phyloP scores from a whole-genome alignment of 1,284 basidiomycete genomes.

The Macrocystidia cucumis region DNA sequence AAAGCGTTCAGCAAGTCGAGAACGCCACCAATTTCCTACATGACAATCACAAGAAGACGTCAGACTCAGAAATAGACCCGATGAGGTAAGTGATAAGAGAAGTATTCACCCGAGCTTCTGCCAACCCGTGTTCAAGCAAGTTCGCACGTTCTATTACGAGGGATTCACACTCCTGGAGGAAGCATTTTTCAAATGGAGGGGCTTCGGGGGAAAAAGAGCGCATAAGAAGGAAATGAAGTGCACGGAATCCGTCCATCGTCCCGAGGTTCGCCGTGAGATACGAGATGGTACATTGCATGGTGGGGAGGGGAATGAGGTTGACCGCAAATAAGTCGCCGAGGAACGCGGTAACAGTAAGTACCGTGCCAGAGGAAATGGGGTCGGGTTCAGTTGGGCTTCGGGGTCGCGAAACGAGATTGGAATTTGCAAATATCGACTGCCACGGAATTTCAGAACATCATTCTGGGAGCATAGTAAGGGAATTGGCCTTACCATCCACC shows the following conservation, averaged over 20 bases:
- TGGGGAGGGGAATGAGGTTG: neutral
- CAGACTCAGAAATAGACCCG: too few species aligned
- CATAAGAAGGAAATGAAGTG: neutral
- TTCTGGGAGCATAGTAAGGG: too few species aligned
- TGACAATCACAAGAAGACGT: too few species aligned
- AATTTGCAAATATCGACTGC: neutral
- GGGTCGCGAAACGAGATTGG: neutral
- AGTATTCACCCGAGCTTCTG: too few species aligned
- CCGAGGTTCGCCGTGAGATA: neutral
- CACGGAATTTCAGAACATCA: too few species aligned
- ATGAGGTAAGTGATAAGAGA: too few species aligned
- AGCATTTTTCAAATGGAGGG: neutral
- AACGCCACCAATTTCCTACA: too few species aligned
- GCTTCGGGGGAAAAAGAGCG: neutral
- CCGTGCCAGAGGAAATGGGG: neutral
- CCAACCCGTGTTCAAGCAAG: too few species aligned
- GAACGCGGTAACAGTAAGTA: neutral
- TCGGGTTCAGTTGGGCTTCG: neutral
- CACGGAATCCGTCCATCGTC: neutral
- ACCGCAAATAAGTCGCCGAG: slow-evolving; percentile 1
- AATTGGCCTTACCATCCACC: neutral
- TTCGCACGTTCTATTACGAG: too few species aligned
- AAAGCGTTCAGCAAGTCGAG: too few species aligned
- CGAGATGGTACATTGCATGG: neutral
- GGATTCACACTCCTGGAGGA: neutral